Percentiles rank a stretch among this genome's conserved stretches.
Conservation (phyloP, 345 rosid genomes). For the Turritis glabra region DNA sequence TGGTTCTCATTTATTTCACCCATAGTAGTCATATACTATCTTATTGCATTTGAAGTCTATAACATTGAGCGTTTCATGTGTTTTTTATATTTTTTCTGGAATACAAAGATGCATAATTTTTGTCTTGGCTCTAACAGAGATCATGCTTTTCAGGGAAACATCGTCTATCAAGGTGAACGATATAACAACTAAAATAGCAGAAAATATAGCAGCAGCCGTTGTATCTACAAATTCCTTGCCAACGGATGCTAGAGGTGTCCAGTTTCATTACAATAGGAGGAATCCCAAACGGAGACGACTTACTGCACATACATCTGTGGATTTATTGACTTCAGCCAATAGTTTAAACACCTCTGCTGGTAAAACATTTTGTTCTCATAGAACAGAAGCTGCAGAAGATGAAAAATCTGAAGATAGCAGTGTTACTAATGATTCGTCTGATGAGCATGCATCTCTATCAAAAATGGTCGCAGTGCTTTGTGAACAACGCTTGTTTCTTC, state of each 20-base stretch:
- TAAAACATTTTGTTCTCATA: slow-evolving; percentile 39
- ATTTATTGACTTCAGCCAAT: slow-evolving; percentile 46
- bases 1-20: neutral
- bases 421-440: slow-evolving; percentile 53
- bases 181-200: slow-evolving; percentile 83
- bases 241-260: slow-evolving; percentile 50
- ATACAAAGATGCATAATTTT: slow-evolving; percentile 15
- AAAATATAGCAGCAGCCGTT: slow-evolving; percentile 82
- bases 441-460: slow-evolving; percentile 67
- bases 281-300: slow-evolving; percentile 89
- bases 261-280: slow-evolving; percentile 82
- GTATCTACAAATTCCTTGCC: slow-evolving; percentile 72
- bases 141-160: slow-evolving; percentile 73
- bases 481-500: slow-evolving; percentile 87
- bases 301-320: slow-evolving; percentile 52
- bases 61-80: neutral
- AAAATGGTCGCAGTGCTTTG: slow-evolving; percentile 98
- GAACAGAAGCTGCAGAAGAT: slow-evolving; percentile 47
- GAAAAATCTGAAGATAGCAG: slow-evolving; percentile 46
- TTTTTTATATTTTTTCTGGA: neutral
- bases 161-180: slow-evolving; percentile 92
- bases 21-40: slow-evolving; percentile 2
- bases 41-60: slow-evolving; percentile 10
- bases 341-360: slow-evolving; percentile 42
- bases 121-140: slow-evolving; percentile 37